These are phyloP conservation scores for bread wheat (Triticum aestivum) DNA, from an alignment of 176 grass and related monocot species.

Conservation along the genomic window DNA sequence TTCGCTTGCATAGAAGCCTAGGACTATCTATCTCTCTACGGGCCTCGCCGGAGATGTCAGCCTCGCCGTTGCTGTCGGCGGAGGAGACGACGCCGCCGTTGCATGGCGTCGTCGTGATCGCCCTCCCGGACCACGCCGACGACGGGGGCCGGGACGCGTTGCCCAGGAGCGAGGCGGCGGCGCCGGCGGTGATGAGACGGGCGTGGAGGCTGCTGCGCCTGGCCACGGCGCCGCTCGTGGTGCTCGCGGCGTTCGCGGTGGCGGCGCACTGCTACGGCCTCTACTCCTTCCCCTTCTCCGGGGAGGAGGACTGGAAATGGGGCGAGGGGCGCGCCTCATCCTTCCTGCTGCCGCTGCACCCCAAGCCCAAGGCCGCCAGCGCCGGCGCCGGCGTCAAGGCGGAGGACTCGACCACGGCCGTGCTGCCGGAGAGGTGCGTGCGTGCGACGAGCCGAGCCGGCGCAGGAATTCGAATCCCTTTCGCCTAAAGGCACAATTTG, in stretches of 20 bases:
- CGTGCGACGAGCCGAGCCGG: not conserved
- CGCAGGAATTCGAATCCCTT: not conserved
- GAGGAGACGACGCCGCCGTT: not conserved
- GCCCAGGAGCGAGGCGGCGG: not conserved
- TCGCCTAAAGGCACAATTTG: not conserved
- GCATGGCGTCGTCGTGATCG: constrained; percentile 50
- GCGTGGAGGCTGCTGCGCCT: not conserved
- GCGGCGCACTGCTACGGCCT: constrained; percentile 40
- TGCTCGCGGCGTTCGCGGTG: constrained; percentile 34
- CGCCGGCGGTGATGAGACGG: not conserved
- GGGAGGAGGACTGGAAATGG: not conserved
- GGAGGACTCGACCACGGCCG: constrained; percentile 39
- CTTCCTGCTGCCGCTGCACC: constrained; percentile 65
- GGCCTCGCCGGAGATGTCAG: not conserved
- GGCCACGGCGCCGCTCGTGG: constrained; percentile 16
- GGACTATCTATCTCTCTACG: no score
- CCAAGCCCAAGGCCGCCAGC: constrained; percentile 18
- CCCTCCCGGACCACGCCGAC: constrained; percentile 21
- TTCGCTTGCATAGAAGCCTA: not conserved
- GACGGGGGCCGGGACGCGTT: not conserved
- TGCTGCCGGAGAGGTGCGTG: constrained; percentile 51
- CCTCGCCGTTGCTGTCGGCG: not conserved
- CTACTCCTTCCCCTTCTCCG: constrained; percentile 41
- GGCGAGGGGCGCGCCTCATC: constrained; percentile 34
- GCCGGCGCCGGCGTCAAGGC: not conserved